These are phyloP conservation scores for Enterospora canceri DNA, from an alignment of 371 early-diverging fungal species.

Conservation along the genomic window DNA sequence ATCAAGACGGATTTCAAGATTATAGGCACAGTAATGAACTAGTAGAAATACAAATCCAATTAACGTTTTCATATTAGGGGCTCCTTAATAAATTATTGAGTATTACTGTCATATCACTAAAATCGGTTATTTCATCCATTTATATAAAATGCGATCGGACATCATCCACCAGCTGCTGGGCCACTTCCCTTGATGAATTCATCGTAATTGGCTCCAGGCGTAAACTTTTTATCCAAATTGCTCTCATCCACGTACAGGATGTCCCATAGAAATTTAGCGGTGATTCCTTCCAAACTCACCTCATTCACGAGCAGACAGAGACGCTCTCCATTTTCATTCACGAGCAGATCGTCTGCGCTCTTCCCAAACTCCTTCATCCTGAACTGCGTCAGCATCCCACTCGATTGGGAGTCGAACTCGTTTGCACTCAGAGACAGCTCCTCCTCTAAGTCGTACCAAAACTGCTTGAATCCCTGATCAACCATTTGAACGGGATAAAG, in stretches of 20 bases:
- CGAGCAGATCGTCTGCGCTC: not conserved
- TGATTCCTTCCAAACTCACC: not conserved
- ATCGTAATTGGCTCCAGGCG: not conserved
- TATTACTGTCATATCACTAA: too few species aligned
- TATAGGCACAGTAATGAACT: too few species aligned
- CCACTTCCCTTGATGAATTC: not conserved
- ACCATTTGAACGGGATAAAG: constrained; percentile 6
- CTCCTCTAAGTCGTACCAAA: not conserved
- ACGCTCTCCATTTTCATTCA: not conserved
- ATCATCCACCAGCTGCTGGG: not conserved
- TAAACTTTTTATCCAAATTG: not conserved
- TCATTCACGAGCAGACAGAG: not conserved
- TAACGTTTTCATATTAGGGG: too few species aligned
- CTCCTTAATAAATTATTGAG: too few species aligned
- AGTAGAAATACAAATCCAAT: too few species aligned
- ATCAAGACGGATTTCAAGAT: too few species aligned
- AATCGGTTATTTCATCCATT: too few species aligned
- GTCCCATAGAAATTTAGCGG: not conserved
- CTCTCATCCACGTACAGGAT: not conserved
- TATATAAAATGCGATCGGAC: not conserved
- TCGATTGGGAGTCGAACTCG: not conserved
- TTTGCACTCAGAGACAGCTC: not conserved
- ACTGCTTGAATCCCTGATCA: constrained; percentile 1
- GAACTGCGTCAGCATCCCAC: not conserved
- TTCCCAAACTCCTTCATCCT: not conserved